Percentiles rank a stretch among this genome's conserved stretches.
Conservation (phyloP, 768 basidiomycete genomes). For the Lentinus brumalis region DNA sequence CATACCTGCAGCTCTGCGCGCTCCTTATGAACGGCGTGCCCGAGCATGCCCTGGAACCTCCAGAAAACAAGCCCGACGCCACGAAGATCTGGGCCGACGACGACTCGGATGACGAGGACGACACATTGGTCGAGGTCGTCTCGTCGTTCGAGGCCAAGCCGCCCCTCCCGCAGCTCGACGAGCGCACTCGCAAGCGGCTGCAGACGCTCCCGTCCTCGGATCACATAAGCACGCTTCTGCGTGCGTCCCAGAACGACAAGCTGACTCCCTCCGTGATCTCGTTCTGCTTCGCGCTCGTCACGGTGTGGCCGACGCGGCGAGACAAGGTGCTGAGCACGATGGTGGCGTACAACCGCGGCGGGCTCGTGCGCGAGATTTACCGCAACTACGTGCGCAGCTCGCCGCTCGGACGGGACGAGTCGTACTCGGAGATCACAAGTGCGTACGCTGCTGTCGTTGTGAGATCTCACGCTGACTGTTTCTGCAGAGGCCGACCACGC, state of each 20-base stretch:
- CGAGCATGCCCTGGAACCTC: slow-evolving; percentile 50
- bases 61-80: slow-evolving; percentile 20
- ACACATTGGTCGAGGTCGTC: slow-evolving; percentile 41
- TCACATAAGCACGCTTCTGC: slow-evolving; percentile 61
- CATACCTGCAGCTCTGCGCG: slow-evolving; percentile 58
- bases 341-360: slow-evolving; percentile 53
- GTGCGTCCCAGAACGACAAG: slow-evolving; percentile 41
- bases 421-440: slow-evolving; percentile 41
- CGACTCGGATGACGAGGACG: slow-evolving; percentile 33
- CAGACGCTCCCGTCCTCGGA: slow-evolving; percentile 51
- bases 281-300: slow-evolving; percentile 59
- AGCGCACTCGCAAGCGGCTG: slow-evolving; percentile 64
- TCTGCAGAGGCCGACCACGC: slow-evolving; percentile 46
- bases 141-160: slow-evolving; percentile 33
- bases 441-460: slow-evolving; percentile 18
- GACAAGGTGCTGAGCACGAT: slow-evolving; percentile 60
- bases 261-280: slow-evolving; percentile 50
- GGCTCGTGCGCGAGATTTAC: slow-evolving; percentile 76
- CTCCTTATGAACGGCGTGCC: slow-evolving; percentile 57
- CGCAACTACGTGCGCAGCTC: slow-evolving; percentile 63
- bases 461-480: not conserved
- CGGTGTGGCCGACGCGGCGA: slow-evolving; percentile 60
- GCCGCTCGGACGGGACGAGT: slow-evolving; percentile 61
- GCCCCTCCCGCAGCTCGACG: slow-evolving; percentile 50
- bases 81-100: slow-evolving; percentile 20